phyloP scores from a whole-genome alignment of 2,329 filamentous ascomycete genomes.

The Trichoderma koningii region DNA sequence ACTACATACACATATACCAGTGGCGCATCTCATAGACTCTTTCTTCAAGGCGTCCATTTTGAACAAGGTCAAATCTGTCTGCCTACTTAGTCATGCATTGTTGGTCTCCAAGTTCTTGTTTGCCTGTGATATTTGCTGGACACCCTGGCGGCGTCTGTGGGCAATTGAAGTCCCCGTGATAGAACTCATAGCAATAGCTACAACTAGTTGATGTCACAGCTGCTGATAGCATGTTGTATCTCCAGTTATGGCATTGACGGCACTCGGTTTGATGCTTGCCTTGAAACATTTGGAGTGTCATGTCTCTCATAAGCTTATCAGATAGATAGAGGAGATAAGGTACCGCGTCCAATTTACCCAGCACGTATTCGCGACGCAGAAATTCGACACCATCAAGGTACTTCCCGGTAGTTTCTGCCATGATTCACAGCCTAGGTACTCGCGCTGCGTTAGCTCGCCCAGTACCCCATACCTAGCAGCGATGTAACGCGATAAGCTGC shows the following conservation, averaged over 20 bases:
- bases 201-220: neutral
- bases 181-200: too few species aligned
- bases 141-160: too few species aligned
- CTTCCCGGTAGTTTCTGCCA: too few species aligned
- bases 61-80: neutral
- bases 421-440: too few species aligned
- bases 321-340: neutral
- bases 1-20: neutral
- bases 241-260: neutral
- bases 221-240: neutral
- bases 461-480: constrained; percentile 6
- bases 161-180: too few species aligned
- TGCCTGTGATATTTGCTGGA: too few species aligned
- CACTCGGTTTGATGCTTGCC: neutral
- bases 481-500: constrained; percentile 2
- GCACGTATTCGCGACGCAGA: constrained; percentile 1
- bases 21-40: constrained; percentile 9
- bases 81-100: neutral
- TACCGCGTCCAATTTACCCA: neutral
- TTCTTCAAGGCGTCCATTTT: neutral
- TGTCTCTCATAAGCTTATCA: neutral
- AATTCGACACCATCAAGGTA: too few species aligned
- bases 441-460: neutral
- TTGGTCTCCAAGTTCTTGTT: too few species aligned
- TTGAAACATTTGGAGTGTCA: neutral